These are phyloP conservation scores for Dovyalis caffra DNA, from an alignment of 345 rosid genomes.

Conservation along the genomic window DNA sequence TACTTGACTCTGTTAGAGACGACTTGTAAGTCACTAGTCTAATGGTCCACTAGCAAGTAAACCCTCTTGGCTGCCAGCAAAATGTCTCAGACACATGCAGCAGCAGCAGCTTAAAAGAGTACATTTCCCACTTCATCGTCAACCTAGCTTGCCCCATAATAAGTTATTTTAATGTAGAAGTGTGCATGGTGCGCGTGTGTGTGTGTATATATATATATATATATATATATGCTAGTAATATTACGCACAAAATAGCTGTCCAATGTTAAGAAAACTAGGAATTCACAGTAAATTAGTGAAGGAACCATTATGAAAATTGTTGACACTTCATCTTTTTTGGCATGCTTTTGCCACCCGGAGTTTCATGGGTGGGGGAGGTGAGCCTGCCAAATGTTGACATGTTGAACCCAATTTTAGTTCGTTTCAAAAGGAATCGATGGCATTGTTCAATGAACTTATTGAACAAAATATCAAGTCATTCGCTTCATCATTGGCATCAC, in stretches of 20 bases:
- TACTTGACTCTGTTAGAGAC: not conserved
- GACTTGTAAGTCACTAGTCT: not conserved
- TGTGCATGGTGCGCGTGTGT: not conserved
- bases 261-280: too few species aligned
- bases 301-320: not conserved
- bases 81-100: not conserved
- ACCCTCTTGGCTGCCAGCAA: not conserved
- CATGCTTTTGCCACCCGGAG: slow-evolving; percentile 11
- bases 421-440: slow-evolving; percentile 8
- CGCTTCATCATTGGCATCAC: slow-evolving; percentile 24
- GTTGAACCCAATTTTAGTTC: not conserved
- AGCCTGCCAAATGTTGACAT: slow-evolving; percentile 5
- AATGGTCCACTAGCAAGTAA: slow-evolving; percentile 10
- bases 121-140: not conserved
- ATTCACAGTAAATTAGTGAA: not conserved
- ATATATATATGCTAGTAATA: not conserved
- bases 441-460: slow-evolving; percentile 15
- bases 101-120: not conserved
- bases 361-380: slow-evolving; percentile 13
- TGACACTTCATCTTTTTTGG: not conserved
- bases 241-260: too few species aligned
- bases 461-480: slow-evolving; percentile 9
- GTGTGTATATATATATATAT: too few species aligned
- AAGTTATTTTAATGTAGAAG: not conserved
- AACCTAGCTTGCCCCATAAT: not conserved